Base-by-base conservation (phyloP, 108 stramenopile genomes). In the Nitzschia sp. region DNA sequence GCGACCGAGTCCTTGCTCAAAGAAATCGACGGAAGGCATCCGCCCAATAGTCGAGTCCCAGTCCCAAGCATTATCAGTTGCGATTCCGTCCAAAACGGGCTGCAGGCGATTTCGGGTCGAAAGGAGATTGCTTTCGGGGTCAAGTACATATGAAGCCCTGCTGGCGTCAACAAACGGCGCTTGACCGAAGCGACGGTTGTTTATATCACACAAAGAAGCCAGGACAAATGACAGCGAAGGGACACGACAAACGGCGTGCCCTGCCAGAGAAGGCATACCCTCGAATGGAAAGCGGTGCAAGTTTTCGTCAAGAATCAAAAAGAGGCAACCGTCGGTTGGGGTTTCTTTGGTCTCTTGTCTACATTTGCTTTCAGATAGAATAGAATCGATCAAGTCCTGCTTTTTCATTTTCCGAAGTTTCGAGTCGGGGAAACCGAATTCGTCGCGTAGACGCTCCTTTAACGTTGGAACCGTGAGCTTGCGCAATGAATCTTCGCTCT, bases 281-380 rank as follows among this genome's bases (percentile, higher is more conserved):
- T 99, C 98, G 58, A 95, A 95, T 25, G 98, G 98, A 79, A 99
- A 81, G 15, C 94, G 72, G 24, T 97, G 97, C 3, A 99, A 72
- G 60, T 93, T 68, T 70, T 99, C 98, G 64, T 98, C 98, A 19
- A 99, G 77, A 46, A 98, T 79, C 6, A 99, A 82, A 28, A 99
- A 77, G 2, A 75, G 74, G 30, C 83, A 83, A 17, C 51, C 42
- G 3, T 59, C 53, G 45, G 17, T 15, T 9, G 21, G 3, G 33
- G 35, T 26, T 53, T 64, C 29, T 2, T 51, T 28, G 1, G 65
- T 67, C 21, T 42, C 59, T 5, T 31, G 38, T 21, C 54, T 1
- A 6, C 23, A 33, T 21, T 34, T 38, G 29, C 34, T 58, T 17
- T 35, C 42, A 24, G 70, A 46, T 27, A 84, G 13, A 24, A 86